These are phyloP conservation scores for Helenozyma baotianmanensis DNA, from an alignment of 805 yeast species.

Conservation along the genomic window DNA sequence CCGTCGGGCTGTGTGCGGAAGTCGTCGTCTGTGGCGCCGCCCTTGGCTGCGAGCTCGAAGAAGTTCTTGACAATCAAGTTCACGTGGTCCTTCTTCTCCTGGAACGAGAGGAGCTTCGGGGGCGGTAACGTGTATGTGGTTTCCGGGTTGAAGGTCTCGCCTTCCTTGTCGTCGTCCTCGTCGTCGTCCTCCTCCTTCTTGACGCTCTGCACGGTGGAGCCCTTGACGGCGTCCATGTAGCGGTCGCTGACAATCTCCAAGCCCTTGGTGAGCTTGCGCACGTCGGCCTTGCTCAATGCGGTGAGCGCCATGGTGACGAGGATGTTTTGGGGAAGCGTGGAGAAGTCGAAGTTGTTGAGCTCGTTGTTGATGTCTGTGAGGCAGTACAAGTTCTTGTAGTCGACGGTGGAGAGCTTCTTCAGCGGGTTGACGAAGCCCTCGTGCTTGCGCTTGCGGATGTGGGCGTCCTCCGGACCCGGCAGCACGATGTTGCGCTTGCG, in stretches of 20 bases:
- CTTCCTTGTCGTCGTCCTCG: constrained; percentile 16
- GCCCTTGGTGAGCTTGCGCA: constrained; percentile 55
- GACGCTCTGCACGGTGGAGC: constrained; percentile 9
- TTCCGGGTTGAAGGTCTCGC: constrained; percentile 34
- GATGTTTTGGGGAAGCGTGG: constrained; percentile 59
- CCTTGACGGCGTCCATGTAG: constrained; percentile 42
- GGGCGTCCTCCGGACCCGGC: constrained; percentile 24
- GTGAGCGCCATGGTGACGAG: constrained; percentile 61
- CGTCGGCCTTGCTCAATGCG: constrained; percentile 56
- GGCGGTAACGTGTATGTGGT: constrained; percentile 50
- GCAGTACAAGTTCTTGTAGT: constrained; percentile 62
- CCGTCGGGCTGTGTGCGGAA: constrained; percentile 16
- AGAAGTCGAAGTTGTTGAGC: constrained; percentile 63
- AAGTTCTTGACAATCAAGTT: constrained; percentile 56
- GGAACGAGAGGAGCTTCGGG: constrained; percentile 49
- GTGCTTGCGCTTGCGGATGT: constrained; percentile 33
- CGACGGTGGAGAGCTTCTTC: constrained; percentile 25
- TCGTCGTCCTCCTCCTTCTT: constrained; percentile 11
- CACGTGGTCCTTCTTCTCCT: constrained; percentile 56
- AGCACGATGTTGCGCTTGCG: constrained; percentile 35
- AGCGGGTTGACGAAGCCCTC: constrained; percentile 37
- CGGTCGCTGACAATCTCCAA: constrained; percentile 66
- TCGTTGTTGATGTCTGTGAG: constrained; percentile 60
- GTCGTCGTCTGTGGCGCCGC: constrained; percentile 12
- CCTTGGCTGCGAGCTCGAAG: constrained; percentile 42